Evolutionary conservation across 257 asterid genomes (phyloP), one percentile per base, ranked within the genome.

Genomic region (Ligustrum vulgare): DNA sequence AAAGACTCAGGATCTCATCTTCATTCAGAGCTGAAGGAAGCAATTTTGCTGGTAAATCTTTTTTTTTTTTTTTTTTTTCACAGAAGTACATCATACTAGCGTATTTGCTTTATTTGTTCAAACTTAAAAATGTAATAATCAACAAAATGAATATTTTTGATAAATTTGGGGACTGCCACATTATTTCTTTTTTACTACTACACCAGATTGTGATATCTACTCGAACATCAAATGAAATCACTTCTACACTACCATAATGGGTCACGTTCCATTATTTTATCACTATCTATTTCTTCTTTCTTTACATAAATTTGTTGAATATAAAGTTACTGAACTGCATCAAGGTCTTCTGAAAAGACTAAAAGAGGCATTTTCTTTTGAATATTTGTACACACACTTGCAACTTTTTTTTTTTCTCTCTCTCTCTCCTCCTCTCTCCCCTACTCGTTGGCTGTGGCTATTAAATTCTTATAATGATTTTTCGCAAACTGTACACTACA

Each of bases 1-100:
- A 94, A 92, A 82, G 99, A 94, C 84, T 88, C 97, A 54, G 96
- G 91, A 78, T 94, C 99, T 32, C 80, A 74, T 67, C 90, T 94
- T 80, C 99, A 94, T 83, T 80, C 95, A 69, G 85, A 85, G 81
- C 84, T 94, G 85, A 92, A 92, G 84, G 97, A 94, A 74, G 97
- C 97, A 71, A 91, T 92, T 67, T 36, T 91, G 87, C 91, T 85
- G 99, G 98, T 94, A 78, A 77, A 47, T 68, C 67, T 66, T 82
- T 39, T 70, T 72, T 76, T 36, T 60, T 54, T 60, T 71, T 54
- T 39, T 39, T 39, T 3, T 3, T 13, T n/a, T n/a, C n/a, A 15
- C 7, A 20, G 34, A 47, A 31, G 31, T 16, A 7, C 51, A 35
- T 47, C 62, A 5, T 20, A 23, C 65, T 43, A 0, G n/a, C 6